Percentiles rank a stretch among this genome's conserved stretches.
phyloP scores from a whole-genome alignment of 176 grass and related monocot genomes.

The Carex kokanica region DNA sequence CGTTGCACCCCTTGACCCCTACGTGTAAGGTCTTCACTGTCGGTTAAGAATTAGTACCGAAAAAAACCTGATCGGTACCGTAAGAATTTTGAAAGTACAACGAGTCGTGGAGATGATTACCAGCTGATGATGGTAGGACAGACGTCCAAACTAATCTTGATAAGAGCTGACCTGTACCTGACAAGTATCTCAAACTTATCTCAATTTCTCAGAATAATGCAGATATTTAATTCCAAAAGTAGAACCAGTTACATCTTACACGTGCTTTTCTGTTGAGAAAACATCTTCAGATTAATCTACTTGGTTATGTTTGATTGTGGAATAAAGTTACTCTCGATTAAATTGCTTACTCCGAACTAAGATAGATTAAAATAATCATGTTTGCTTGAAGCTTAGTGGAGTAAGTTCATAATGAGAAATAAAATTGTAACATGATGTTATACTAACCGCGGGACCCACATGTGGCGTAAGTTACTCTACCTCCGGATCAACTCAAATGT shows the following conservation, averaged over 20 bases:
- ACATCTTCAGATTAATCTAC: neutral
- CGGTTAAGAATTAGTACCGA: neutral
- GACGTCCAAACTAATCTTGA: neutral
- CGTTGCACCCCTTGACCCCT: too few species aligned
- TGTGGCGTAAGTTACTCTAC: too few species aligned
- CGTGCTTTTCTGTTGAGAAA: neutral
- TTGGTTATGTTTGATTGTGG: too few species aligned
- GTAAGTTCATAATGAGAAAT: too few species aligned
- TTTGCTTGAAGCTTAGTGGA: too few species aligned
- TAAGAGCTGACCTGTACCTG: constrained; percentile 13
- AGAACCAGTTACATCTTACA: neutral
- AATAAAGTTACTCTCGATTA: too few species aligned
- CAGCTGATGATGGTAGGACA: neutral
- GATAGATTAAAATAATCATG: too few species aligned
- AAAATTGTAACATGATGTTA: too few species aligned
- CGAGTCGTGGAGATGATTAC: neutral
- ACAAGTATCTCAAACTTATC: neutral
- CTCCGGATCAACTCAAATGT: too few species aligned
- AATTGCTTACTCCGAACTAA: too few species aligned
- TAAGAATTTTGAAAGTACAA: neutral
- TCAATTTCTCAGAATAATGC: neutral
- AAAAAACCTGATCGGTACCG: neutral
- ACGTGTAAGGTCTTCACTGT: neutral
- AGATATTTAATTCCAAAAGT: neutral
- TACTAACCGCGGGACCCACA: too few species aligned